Evolutionary conservation across 371 early-diverging fungal genomes (phyloP), one percentile per base, ranked within the genome.

Genomic region (Blakeslea trispora): DNA sequence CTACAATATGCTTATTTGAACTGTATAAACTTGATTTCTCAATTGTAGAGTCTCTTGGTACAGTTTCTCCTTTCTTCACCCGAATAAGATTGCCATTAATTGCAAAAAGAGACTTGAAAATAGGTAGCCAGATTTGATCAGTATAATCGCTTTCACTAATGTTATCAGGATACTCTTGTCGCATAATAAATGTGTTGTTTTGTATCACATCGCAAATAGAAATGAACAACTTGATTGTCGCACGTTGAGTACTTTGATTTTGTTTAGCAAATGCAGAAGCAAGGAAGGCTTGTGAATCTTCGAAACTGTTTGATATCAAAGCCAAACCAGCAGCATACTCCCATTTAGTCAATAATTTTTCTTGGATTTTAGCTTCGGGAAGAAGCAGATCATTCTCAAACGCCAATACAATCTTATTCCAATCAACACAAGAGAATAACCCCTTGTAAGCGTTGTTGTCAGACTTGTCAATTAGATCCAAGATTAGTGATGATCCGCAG

Each of bases 91-190:
- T 24, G 14, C 44, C 35, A 44, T 53, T 42, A 15, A 15, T 53
- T 21, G 44, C 44, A 44, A 53, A 53, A 7, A 53, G 21, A 0
- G 44, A 53, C n/a, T 53, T 53, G 3, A 53, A 21, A 3, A 43
- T 23, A 15, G 53, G 44, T n/a, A 53, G 43, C 44, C 53, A 53
- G 44, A 53, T 44, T 31, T 44, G 44, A 22, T 42, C 43, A 2
- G 19, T 9, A 34, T 53, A 53, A 6, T 53, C 32, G 1, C 44
- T 31, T 44, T 44, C 53, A 35, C 53, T 53, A 22, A 37, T 37
- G 37, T 37, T 37, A 37, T 37, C 37, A 37, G 37, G 37, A 37
- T 37, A 37, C 37, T 37, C 37, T 37, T 37, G 37, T 37, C 37
- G 37, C 37, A 37, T 37, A 37, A 37, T 37, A 14, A 37, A 37